Evolutionary conservation across 1,284 basidiomycete species (phyloP).

Genomic region (Rhodotorula sp.): DNA sequence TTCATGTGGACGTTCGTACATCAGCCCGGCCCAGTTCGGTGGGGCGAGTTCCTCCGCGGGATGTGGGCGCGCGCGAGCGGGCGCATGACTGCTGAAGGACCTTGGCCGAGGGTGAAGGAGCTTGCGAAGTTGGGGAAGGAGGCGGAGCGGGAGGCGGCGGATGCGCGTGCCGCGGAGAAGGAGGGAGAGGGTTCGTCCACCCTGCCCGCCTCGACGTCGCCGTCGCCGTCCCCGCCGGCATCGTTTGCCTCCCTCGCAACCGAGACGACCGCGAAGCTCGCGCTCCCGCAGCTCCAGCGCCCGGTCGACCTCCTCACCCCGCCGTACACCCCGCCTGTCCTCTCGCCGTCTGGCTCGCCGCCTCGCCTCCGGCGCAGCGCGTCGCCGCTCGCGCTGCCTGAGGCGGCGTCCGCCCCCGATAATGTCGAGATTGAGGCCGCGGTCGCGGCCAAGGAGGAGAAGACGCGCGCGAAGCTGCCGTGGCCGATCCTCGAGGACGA

Average conservation of each 20-base stretch:
- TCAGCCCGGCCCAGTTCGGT: conserved; percentile 33
- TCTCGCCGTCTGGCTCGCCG: neutral
- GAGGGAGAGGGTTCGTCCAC: neutral
- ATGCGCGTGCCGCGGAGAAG: neutral
- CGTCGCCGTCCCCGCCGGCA: neutral
- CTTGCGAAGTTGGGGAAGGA: neutral
- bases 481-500: conserved; percentile 35
- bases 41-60: neutral
- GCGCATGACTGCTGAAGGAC: neutral
- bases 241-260: neutral
- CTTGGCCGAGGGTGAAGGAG: neutral
- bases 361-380: neutral
- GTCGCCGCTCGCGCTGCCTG: neutral
- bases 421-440: neutral
- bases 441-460: neutral
- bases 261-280: neutral
- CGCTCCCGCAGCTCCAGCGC: neutral
- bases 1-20: conserved; percentile 39
- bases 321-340: conserved; percentile 12
- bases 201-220: neutral
- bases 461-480: neutral
- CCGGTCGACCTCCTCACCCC: conserved; percentile 22
- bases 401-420: neutral
- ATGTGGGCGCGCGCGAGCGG: conserved; percentile 5
- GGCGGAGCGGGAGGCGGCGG: too few species aligned